Evolutionary conservation across 352 stramenopile species (phyloP).

Genomic region (Phytophthora sojae): DNA sequence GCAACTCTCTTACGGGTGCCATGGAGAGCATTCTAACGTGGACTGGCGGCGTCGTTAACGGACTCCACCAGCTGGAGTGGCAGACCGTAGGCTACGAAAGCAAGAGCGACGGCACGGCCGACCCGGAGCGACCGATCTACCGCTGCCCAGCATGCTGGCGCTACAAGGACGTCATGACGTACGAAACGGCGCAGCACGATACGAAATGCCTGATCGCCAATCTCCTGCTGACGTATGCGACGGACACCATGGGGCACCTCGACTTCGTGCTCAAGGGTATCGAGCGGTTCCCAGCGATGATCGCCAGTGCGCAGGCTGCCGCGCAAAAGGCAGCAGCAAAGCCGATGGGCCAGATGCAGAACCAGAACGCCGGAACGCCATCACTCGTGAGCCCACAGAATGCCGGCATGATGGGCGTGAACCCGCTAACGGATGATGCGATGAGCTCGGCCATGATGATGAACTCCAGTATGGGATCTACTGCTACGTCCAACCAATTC

Average conservation of each 20-base stretch:
- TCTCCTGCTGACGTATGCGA: slow-evolving; percentile 81
- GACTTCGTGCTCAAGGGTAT: slow-evolving; percentile 84
- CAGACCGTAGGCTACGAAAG: slow-evolving; percentile 84
- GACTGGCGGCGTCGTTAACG: slow-evolving; percentile 77
- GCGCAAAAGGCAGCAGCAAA: slow-evolving; percentile 59
- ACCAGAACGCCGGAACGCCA: slow-evolving; percentile 26
- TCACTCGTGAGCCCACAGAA: slow-evolving; percentile 64
- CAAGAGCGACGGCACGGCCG: slow-evolving; percentile 70
- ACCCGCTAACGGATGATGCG: slow-evolving; percentile 45
- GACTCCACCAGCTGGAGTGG: slow-evolving; percentile 84
- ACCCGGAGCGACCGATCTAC: slow-evolving; percentile 82
- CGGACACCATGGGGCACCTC: slow-evolving; percentile 78
- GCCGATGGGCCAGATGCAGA: slow-evolving; percentile 42
- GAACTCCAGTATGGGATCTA: slow-evolving; percentile 59
- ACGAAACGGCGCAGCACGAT: slow-evolving; percentile 84
- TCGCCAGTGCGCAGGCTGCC: slow-evolving; percentile 56
- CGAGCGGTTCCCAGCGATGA: slow-evolving; percentile 72
- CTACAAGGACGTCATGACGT: slow-evolving; percentile 89
- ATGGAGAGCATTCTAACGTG: slow-evolving; percentile 84
- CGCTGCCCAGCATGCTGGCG: slow-evolving; percentile 84
- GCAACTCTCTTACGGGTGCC: slow-evolving; percentile 59
- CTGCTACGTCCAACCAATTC: slow-evolving; percentile 58
- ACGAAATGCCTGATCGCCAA: slow-evolving; percentile 88
- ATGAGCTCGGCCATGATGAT: slow-evolving; percentile 77
- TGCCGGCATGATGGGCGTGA: slow-evolving; percentile 38